Evolutionary conservation across 352 stramenopile species (phyloP).

Genomic region (Globisporangium perplexum): DNA sequence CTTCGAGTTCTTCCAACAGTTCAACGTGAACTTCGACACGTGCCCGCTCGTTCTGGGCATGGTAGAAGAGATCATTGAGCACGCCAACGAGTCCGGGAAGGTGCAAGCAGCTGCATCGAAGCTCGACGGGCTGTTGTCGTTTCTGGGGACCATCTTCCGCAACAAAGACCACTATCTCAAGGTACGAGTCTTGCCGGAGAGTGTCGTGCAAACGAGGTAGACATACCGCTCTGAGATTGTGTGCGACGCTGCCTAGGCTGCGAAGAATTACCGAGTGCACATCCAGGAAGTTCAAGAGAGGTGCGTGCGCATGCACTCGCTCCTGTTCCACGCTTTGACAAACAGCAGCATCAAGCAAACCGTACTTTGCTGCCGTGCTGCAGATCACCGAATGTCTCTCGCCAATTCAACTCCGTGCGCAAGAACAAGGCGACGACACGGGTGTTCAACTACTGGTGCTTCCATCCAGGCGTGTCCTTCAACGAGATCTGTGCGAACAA

Average conservation of each 20-base stretch:
- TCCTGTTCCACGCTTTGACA: neutral
- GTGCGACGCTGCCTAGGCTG: too few relatives aligned
- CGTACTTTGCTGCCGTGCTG: conserved; percentile 22
- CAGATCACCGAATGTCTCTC: conserved; percentile 31
- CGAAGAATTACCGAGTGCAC: conserved; percentile 81
- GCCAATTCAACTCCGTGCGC: conserved; percentile 41
- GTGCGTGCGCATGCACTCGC: conserved; percentile 18
- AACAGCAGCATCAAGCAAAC: too few relatives aligned
- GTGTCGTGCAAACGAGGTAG: neutral
- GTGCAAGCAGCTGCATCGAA: conserved; percentile 62
- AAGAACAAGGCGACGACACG: conserved; percentile 58
- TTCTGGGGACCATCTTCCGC: conserved; percentile 82
- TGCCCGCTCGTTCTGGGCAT: conserved; percentile 82
- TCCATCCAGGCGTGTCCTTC: conserved; percentile 95
- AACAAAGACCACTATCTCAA: conserved; percentile 73
- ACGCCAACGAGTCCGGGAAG: conserved; percentile 67
- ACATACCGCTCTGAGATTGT: too few relatives aligned
- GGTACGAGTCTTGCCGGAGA: conserved; percentile 20
- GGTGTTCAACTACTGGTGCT: conserved; percentile 99
- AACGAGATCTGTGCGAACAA: conserved; percentile 92
- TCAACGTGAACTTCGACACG: conserved; percentile 88
- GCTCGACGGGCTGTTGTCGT: conserved; percentile 75
- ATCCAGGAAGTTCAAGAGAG: conserved; percentile 86
- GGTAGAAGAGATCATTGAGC: conserved; percentile 87
- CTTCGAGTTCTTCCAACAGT: conserved; percentile 89